Evolutionary conservation across 352 stramenopile species (phyloP).

Genomic region (Phytophthora pistaciae): DNA sequence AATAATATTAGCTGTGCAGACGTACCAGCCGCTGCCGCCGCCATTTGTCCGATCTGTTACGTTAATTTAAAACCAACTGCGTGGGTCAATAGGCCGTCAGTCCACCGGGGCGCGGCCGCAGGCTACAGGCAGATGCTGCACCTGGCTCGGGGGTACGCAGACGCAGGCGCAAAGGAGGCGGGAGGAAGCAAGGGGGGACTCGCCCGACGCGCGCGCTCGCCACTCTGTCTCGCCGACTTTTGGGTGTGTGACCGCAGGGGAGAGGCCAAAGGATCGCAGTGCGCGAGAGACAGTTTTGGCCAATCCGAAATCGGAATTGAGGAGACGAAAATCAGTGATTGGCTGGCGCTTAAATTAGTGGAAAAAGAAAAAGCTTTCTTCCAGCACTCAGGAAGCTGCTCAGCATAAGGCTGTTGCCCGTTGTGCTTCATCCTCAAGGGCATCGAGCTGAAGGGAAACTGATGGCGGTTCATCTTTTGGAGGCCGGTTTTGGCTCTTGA

Average conservation of each 20-base stretch:
- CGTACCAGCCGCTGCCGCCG: slow-evolving; percentile 41
- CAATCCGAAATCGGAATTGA: slow-evolving; percentile 19
- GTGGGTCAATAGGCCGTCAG: neutral
- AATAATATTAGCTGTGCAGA: slow-evolving; percentile 7
- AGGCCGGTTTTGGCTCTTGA: too few relatives aligned
- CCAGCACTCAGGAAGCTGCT: neutral
- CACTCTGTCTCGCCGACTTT: slow-evolving; percentile 22
- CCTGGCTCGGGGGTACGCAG: slow-evolving; percentile 2
- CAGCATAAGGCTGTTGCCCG: neutral
- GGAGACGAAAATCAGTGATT: slow-evolving; percentile 3
- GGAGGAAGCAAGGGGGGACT: slow-evolving; percentile 4
- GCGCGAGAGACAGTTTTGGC: slow-evolving; percentile 13
- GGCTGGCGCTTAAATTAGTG: slow-evolving; percentile 1
- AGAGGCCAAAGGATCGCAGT: slow-evolving; percentile 24
- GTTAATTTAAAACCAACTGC: neutral
- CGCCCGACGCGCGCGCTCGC: slow-evolving; percentile 8
- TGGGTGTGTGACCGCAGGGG: slow-evolving; percentile 21
- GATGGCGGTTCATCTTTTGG: neutral
- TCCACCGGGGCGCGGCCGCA: neutral
- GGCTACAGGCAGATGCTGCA: neutral
- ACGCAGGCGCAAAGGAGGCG: neutral
- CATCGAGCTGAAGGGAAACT: neutral
- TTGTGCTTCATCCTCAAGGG: neutral
- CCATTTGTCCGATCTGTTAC: slow-evolving; percentile 39
- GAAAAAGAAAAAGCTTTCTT: slow-evolving; percentile 1